Base-by-base conservation (phyloP, 768 basidiomycete genomes). In the Boletales sp. region DNA sequence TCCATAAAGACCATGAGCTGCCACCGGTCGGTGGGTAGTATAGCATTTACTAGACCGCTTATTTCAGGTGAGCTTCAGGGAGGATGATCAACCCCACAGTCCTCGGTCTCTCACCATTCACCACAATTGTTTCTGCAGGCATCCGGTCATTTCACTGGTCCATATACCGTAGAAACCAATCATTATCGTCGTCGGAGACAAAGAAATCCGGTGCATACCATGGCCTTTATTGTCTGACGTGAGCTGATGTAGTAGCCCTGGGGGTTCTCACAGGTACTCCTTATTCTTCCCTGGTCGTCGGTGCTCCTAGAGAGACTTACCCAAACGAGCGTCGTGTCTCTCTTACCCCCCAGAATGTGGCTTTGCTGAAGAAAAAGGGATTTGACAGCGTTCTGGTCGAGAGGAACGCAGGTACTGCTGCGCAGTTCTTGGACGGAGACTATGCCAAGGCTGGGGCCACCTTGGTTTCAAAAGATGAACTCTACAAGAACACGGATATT, bases 381-480 rank as follows among this genome's bases (percentile, higher is more conserved):
- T 91, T 94, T 61, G 59, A 69, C 7, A 76, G 76, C 48, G 80
- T 94, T 42, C 73, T 93, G 33, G 78, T 94, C 19, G 89, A 91
- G 63, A 76, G 75, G 37, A 75, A 80, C 53, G 86, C 88, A 17
- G 91, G 91, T 40, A 64, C 67, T 34, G 74, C 80, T 44, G 84
- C 91, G 6, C 85, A 90, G 63, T 94, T 93, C 68, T 70, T 84
- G 54, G 87, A 94, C 60, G 86, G 84, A 62, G 84, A 87, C 40
- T 94, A 91, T 60, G 71, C 71, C 51, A 80, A 81, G 34, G 91
- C 88, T 25, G 91, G 91, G 8, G 91, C 90, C 34, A 83, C 80
- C 8, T 66, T 94, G 52, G 86, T 83, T n/a, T 80, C 85, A 42
- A 75, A 74, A 51, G 82, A 86, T 49, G 82, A 88, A 54, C 68